Evolutionary conservation across 768 basidiomycete genomes (phyloP).

Genomic region (Tephrocybe rancida): DNA sequence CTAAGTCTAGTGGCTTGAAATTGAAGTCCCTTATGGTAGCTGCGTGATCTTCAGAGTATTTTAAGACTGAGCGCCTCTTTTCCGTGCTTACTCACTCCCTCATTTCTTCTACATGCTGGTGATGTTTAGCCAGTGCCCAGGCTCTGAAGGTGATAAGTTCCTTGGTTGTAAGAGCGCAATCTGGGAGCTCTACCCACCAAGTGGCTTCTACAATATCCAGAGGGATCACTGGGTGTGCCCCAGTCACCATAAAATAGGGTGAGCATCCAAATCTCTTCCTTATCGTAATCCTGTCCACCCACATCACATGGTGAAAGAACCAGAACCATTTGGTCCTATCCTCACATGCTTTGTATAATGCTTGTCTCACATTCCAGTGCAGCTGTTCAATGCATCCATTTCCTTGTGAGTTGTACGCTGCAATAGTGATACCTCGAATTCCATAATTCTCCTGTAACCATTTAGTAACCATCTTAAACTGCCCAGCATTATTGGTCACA

Average conservation of each 20-base stretch:
- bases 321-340: constrained; percentile 33
- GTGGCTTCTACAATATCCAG: constrained; percentile 29
- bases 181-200: background rate
- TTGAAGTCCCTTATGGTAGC: constrained; percentile 23
- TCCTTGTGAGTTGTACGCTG: constrained; percentile 40
- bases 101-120: background rate
- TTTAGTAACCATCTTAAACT: background rate
- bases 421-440: constrained; percentile 41
- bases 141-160: background rate
- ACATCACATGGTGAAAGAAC: constrained; percentile 26
- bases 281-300: constrained; percentile 33
- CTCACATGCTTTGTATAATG: constrained; percentile 30
- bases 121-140: background rate
- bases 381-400: constrained; percentile 38
- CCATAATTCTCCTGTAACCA: constrained; percentile 23
- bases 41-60: constrained; percentile 21
- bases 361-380: constrained; percentile 26
- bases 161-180: background rate
- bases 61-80: background rate
- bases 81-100: background rate
- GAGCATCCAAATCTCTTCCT: constrained; percentile 31
- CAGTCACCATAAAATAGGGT: constrained; percentile 34
- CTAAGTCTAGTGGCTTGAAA: constrained; percentile 33
- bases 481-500: too few species aligned
- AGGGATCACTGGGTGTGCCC: constrained; percentile 34